Evolutionary conservation across 768 basidiomycete species (phyloP).

Genomic region (Chalciporus pseudorubinellus): DNA sequence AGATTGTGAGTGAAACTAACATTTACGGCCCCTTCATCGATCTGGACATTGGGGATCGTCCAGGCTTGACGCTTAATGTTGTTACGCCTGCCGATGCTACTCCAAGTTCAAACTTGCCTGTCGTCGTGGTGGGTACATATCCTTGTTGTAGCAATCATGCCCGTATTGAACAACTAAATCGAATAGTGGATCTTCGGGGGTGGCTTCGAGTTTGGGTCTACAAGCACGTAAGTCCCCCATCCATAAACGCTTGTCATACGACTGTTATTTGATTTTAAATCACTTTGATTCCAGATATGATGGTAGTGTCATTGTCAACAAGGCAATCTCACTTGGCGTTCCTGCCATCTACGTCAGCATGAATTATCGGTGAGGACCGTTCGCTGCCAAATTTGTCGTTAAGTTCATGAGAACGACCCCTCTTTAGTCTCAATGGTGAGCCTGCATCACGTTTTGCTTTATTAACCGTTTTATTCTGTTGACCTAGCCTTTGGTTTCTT

Average conservation of each 20-base stretch:
- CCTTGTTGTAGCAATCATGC: not conserved
- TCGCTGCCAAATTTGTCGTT: not conserved
- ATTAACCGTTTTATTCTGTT: not conserved
- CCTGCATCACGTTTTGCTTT: not conserved
- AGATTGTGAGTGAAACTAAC: slow-evolving; percentile 42
- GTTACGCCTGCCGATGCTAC: slow-evolving; percentile 43
- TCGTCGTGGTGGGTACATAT: slow-evolving; percentile 44
- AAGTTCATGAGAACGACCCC: not conserved
- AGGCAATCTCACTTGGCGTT: slow-evolving; percentile 29
- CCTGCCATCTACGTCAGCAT: slow-evolving; percentile 40
- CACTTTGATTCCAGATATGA: slow-evolving; percentile 1
- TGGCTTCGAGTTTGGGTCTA: slow-evolving; percentile 34
- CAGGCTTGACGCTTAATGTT: slow-evolving; percentile 53
- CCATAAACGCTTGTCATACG: no score
- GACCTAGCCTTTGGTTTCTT: slow-evolving; percentile 38
- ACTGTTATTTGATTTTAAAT: not conserved
- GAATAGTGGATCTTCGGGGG: slow-evolving; percentile 36
- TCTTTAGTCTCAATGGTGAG: slow-evolving; percentile 11
- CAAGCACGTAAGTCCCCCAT: slow-evolving; percentile 5
- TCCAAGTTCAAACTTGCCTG: slow-evolving; percentile 45
- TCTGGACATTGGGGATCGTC: not conserved
- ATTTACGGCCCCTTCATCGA: not conserved
- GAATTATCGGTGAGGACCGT: slow-evolving; percentile 39
- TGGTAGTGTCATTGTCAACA: slow-evolving; percentile 30
- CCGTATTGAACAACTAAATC: not conserved